A percentile compares a stretch with the other conserved stretches of the same genome.
These are phyloP conservation scores for Coemansia sp. DNA, from an alignment of 371 early-diverging fungal species.

Conservation along the genomic window DNA sequence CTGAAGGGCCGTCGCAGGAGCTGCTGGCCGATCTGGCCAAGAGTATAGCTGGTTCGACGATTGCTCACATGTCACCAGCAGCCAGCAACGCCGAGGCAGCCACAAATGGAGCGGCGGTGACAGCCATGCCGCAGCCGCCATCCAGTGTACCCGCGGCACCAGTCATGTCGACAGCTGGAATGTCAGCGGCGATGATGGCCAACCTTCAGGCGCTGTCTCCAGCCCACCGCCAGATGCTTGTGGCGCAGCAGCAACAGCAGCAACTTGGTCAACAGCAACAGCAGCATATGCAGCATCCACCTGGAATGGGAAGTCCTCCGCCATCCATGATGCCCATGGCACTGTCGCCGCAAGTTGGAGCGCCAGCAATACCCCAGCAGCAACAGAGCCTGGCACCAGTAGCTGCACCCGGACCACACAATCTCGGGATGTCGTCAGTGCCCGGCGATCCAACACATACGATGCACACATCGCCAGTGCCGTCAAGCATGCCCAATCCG, in stretches of 20 bases:
- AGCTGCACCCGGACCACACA: conserved; percentile 1
- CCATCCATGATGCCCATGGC: conserved; percentile 9
- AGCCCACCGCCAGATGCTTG: conserved; percentile 21
- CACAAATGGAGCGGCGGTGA: background rate
- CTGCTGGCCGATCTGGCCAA: background rate
- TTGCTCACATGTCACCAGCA: background rate
- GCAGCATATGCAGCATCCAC: background rate
- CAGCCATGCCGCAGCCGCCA: background rate
- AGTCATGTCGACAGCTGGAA: conserved; percentile 1
- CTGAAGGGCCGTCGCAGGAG: background rate
- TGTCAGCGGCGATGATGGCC: conserved; percentile 19
- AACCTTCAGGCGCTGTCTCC: conserved; percentile 12
- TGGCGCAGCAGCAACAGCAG: conserved; percentile 12
- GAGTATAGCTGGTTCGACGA: background rate
- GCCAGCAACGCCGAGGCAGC: background rate
- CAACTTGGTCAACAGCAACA: conserved; percentile 8
- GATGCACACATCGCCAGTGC: conserved; percentile 14
- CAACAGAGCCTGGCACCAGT: conserved; percentile 19
- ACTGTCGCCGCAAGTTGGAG: conserved; percentile 24
- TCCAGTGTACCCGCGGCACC: background rate
- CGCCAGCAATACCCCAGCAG: conserved; percentile 8
- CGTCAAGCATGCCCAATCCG: background rate
- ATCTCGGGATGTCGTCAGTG: conserved; percentile 14
- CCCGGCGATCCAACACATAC: background rate
- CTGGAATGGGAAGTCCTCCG: conserved; percentile 5